These are phyloP conservation scores for Oryza nivara DNA, from an alignment of 176 grass and related monocot genomes.

Conservation along the genomic window DNA sequence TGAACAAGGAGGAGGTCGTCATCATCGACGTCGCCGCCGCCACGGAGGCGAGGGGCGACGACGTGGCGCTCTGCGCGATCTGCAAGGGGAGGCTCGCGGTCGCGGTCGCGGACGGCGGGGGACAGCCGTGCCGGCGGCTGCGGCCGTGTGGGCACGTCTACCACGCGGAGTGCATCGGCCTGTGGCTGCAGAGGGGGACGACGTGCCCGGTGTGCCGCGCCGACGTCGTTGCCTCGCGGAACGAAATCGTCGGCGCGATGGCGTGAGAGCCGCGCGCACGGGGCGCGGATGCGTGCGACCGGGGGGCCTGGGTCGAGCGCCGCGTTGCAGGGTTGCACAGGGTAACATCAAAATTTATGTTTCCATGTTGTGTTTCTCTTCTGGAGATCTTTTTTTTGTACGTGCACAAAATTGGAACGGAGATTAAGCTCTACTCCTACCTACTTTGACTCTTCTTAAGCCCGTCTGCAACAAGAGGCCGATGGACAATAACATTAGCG, in stretches of 20 bases:
- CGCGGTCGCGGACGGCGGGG: background rate
- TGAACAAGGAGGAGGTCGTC: conserved; percentile 11
- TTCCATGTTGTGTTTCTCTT: background rate
- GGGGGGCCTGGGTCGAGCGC: too few relatives aligned
- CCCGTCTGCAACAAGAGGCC: too few relatives aligned
- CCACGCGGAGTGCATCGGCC: conserved; percentile 42
- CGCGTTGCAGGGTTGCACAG: background rate
- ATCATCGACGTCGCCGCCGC: background rate
- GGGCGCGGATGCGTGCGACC: too few relatives aligned
- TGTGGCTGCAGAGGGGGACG: conserved; percentile 37
- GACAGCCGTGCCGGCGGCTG: conserved; percentile 23
- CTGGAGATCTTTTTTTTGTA: background rate
- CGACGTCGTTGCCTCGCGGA: background rate
- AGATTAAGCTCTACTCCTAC: background rate
- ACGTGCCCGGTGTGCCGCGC: conserved; percentile 47
- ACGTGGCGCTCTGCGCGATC: conserved; percentile 32
- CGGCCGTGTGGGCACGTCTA: conserved; percentile 41
- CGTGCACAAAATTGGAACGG: background rate
- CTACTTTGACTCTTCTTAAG: background rate
- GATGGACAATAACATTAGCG: too few relatives aligned
- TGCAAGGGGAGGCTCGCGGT: conserved; percentile 32
- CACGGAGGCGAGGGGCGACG: background rate
- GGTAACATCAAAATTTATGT: background rate
- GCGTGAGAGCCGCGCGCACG: background rate
- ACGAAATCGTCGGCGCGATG: conserved; percentile 21